These are phyloP conservation scores for Psilocybe azurescens DNA, from an alignment of 768 basidiomycete species.

Conservation along the genomic window DNA sequence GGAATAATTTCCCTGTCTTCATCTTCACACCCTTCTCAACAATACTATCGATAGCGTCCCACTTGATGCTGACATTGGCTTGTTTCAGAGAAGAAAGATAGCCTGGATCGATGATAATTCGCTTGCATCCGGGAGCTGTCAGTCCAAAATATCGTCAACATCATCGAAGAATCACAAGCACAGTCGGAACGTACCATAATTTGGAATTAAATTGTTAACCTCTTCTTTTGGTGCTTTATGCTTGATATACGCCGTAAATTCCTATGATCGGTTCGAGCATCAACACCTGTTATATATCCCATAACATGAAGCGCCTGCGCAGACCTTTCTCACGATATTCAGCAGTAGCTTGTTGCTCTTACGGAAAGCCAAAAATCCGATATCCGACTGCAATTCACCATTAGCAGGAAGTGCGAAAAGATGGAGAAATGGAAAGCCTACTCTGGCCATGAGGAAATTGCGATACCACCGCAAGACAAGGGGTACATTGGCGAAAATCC, in stretches of 20 bases:
- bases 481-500: conserved; percentile 61
- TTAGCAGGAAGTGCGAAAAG: not conserved
- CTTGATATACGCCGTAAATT: conserved; percentile 50
- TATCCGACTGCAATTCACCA: conserved; percentile 37
- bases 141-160: not conserved
- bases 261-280: conserved; percentile 31
- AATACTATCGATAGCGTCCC: conserved; percentile 53
- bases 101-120: conserved; percentile 64
- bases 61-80: conserved; percentile 57
- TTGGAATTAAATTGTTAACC: conserved; percentile 51
- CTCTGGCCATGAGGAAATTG: conserved; percentile 51
- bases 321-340: conserved; percentile 37
- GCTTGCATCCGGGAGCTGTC: conserved; percentile 64
- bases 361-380: conserved; percentile 42
- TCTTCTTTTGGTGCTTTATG: conserved; percentile 53
- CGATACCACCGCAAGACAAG: conserved; percentile 53
- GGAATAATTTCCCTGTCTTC: conserved; percentile 50
- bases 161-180: not conserved
- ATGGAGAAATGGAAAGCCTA: conserved; percentile 27
- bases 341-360: conserved; percentile 42
- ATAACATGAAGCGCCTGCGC: not conserved
- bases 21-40: conserved; percentile 55
- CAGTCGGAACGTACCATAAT: conserved; percentile 45
- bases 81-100: conserved; percentile 58
- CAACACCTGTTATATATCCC: not conserved